Evolutionary conservation across 345 rosid species (phyloP), one percentile per base, ranked within the genome.

Genomic region (Barbarea vulgaris): DNA sequence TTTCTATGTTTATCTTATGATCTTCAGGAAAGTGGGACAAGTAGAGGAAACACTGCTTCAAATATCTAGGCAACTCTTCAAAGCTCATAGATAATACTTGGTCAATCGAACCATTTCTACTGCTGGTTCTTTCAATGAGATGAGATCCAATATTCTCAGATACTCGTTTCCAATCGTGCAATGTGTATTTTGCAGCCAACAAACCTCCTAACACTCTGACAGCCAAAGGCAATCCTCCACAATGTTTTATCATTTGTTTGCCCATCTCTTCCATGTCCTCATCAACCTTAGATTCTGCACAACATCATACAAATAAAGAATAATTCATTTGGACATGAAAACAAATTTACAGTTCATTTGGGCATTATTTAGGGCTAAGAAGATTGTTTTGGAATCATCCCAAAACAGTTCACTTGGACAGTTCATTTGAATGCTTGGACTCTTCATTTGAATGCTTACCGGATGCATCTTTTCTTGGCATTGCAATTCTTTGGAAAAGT

Each of bases 41-140:
- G 37, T 61, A 72, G 22, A 72, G 69, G 12, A 72, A 72, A n/a
- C 76, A 72, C 1, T 50, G 76, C 31, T 72, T 72, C 39, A 72
- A n/a, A 41, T 22, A 52, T 15, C 24, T 9, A 10, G 61, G 60
- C 10, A 72, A 12, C 1, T 72, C 69, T 21, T 72, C 69, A 34
- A 47, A 50, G 30, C 76, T 70, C 1, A 71, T 2, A 47, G 75
- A 71, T 7, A 71, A 21, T 1, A 71, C 50, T 46, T 71, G 7
- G 24, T 44, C 1, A 1, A 21, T 3, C 0, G 12, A 3, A 18
- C n/a, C n/a, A n/a, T n/a, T n/a, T n/a, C 19, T 54, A 10, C 1
- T 1, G 51, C 17, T 10, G 17, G n/a, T 6, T 44, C 36, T 7
- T 47, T 48, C 18, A 1, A 60, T n/a, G n/a, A n/a, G n/a, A n/a